Evolutionary conservation across 1,139 yeast genomes (phyloP).

Genomic region (Groenewaldozyma auringiensis): DNA sequence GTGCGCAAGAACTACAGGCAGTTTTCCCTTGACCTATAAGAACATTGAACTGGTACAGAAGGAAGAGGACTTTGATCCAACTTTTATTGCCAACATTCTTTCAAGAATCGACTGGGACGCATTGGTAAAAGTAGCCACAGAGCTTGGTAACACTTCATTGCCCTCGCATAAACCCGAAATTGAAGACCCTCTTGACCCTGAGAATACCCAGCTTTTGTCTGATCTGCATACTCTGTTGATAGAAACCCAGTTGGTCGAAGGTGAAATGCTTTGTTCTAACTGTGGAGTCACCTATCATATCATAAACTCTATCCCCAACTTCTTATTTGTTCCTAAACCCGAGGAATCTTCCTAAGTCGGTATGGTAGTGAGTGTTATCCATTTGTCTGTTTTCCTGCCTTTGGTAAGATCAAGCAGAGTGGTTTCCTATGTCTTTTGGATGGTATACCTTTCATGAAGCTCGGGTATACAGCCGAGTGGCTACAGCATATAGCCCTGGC

Average conservation of each 20-base stretch:
- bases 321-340: slow-evolving; percentile 88
- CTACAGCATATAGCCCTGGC: too few relatives aligned
- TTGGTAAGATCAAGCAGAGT: too few relatives aligned
- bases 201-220: slow-evolving; percentile 52
- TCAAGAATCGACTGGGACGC: slow-evolving; percentile 89
- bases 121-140: slow-evolving; percentile 62
- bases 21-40: slow-evolving; percentile 72
- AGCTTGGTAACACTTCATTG: slow-evolving; percentile 60
- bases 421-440: too few relatives aligned
- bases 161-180: slow-evolving; percentile 62
- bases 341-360: slow-evolving; percentile 36
- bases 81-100: slow-evolving; percentile 66
- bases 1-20: slow-evolving; percentile 65
- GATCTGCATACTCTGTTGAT: slow-evolving; percentile 73
- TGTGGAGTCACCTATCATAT: slow-evolving; percentile 85
- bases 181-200: slow-evolving; percentile 41
- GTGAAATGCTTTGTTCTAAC: slow-evolving; percentile 78
- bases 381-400: neutral
- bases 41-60: slow-evolving; percentile 70
- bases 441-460: too few relatives aligned
- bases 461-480: too few relatives aligned
- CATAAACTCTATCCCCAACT: slow-evolving; percentile 90
- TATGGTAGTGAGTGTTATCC: neutral
- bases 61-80: slow-evolving; percentile 78
- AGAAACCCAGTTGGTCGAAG: slow-evolving; percentile 70